Percentiles rank a stretch among this genome's conserved stretches.
phyloP scores from a whole-genome alignment of 805 yeast species.

The Metschnikowia koreensis region DNA sequence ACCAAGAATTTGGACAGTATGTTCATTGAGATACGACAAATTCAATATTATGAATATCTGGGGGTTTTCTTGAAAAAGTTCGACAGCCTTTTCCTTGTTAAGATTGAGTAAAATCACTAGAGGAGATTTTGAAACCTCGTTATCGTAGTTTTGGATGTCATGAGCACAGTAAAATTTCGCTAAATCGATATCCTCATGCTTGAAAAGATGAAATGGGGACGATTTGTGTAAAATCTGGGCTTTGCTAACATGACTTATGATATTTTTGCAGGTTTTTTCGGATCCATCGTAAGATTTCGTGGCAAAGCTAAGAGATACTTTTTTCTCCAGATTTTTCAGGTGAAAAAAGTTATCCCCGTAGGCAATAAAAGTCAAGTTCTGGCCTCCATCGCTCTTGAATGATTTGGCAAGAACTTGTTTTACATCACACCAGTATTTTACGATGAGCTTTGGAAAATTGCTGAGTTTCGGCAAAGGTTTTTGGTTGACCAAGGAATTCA shows the following conservation, averaged over 20 bases:
- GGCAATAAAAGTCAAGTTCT: constrained; percentile 28
- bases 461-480: constrained; percentile 58
- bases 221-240: constrained; percentile 73
- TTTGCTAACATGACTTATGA: constrained; percentile 60
- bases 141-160: constrained; percentile 48
- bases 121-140: constrained; percentile 59
- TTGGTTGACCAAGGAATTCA: constrained; percentile 88
- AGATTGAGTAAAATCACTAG: constrained; percentile 66
- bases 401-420: constrained; percentile 52
- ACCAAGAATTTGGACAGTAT: constrained; percentile 15
- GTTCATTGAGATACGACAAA: constrained; percentile 40
- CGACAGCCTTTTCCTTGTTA: constrained; percentile 33
- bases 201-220: constrained; percentile 85
- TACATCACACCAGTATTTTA: constrained; percentile 65
- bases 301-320: constrained; percentile 28
- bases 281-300: constrained; percentile 15
- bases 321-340: constrained; percentile 19
- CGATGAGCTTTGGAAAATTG: constrained; percentile 63
- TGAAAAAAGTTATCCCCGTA: constrained; percentile 28
- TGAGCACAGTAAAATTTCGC: constrained; percentile 69
- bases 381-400: constrained; percentile 27
- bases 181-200: constrained; percentile 32
- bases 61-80: constrained; percentile 32
- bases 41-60: constrained; percentile 48
- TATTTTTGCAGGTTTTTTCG: constrained; percentile 27